Percentiles rank a stretch among this genome's conserved stretches.
Evolutionary conservation across 768 basidiomycete species (phyloP).

Genomic region (Lentinula sp.): DNA sequence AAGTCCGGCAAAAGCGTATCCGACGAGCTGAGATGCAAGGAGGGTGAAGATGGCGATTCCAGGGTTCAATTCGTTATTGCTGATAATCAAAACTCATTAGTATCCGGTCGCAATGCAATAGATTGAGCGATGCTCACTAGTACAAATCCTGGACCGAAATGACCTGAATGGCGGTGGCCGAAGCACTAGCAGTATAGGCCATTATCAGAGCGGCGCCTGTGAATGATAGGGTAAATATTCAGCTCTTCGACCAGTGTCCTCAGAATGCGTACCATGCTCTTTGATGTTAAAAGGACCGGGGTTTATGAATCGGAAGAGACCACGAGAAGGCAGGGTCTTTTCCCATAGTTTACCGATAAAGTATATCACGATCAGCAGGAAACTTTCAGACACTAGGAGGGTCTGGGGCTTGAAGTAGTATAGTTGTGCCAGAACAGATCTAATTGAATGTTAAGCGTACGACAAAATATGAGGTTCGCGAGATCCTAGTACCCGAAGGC

Average conservation of each 20-base stretch:
- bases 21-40: conserved; percentile 21
- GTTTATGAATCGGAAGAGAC: conserved; percentile 25
- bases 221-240: neutral
- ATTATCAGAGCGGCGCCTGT: conserved; percentile 15
- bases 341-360: conserved; percentile 16
- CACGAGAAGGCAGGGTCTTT: conserved; percentile 8
- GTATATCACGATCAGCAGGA: conserved; percentile 10
- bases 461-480: neutral
- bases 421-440: conserved; percentile 26
- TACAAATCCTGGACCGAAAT: conserved; percentile 24
- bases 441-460: neutral
- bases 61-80: conserved; percentile 20
- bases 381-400: conserved; percentile 25
- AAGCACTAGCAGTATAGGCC: conserved; percentile 22
- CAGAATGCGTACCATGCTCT: conserved; percentile 9
- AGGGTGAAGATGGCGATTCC: conserved; percentile 22
- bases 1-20: conserved; percentile 24
- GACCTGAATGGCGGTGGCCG: conserved; percentile 25
- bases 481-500: conserved; percentile 27
- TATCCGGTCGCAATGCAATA: no score
- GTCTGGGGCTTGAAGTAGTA: conserved; percentile 34
- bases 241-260: conserved; percentile 8
- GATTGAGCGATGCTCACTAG: conserved; percentile 11
- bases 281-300: conserved; percentile 27
- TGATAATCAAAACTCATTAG: neutral